Evolutionary conservation across 2,329 filamentous ascomycete genomes (phyloP).

Genomic region (Talaromyces sp.): DNA sequence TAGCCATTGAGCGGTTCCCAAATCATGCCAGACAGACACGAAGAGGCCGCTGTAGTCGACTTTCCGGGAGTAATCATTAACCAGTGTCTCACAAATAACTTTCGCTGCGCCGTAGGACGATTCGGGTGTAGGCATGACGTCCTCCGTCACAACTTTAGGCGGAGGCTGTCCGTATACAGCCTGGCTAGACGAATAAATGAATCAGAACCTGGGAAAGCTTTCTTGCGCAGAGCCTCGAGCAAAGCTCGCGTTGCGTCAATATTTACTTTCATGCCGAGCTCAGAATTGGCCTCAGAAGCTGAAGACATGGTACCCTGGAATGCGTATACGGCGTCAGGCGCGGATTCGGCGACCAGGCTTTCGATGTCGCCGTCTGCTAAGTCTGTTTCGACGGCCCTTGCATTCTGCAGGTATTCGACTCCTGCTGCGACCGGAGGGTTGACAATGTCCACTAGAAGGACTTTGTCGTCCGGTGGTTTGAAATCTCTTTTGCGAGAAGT

Average conservation of each 20-base stretch:
- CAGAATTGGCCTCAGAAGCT: conserved; percentile 60
- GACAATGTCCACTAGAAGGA: conserved; percentile 59
- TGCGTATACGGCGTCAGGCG: conserved; percentile 56
- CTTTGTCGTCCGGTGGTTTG: conserved; percentile 47
- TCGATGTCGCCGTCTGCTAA: conserved; percentile 42
- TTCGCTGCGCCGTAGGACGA: conserved; percentile 64
- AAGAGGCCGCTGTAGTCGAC: conserved; percentile 61
- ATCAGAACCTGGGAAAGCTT: conserved; percentile 52
- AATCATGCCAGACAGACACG: conserved; percentile 62
- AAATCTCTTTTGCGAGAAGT: conserved; percentile 55
- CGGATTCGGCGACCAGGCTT: conserved; percentile 36
- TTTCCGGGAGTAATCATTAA: conserved; percentile 59
- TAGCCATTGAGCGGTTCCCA: conserved; percentile 59
- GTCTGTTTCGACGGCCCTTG: conserved; percentile 52
- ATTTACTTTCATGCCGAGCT: conserved; percentile 59
- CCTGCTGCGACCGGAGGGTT: conserved; percentile 51
- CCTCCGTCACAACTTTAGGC: conserved; percentile 51
- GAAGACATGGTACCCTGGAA: conserved; percentile 68
- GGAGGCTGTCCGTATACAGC: conserved; percentile 62
- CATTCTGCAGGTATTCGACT: conserved; percentile 50
- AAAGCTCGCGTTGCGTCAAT: conserved; percentile 57
- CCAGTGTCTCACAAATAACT: conserved; percentile 58
- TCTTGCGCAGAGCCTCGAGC: conserved; percentile 51
- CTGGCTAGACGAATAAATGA: conserved; percentile 61
- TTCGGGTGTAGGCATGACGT: conserved; percentile 56